These are phyloP conservation scores for Trametes polyzona DNA, from an alignment of 1,284 basidiomycete species.

Conservation along the genomic window DNA sequence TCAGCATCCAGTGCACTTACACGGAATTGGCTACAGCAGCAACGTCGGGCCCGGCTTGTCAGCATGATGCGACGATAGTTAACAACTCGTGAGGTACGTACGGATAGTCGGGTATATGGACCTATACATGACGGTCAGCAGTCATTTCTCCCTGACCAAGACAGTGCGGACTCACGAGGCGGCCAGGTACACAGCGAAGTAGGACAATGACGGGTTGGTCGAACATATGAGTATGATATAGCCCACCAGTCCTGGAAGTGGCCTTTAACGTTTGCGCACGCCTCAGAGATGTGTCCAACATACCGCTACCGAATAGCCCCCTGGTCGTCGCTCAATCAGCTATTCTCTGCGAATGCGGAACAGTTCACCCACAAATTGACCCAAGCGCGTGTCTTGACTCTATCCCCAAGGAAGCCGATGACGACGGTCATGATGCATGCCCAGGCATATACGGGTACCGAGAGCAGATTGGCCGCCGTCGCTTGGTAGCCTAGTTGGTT, in stretches of 20 bases:
- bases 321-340: neutral
- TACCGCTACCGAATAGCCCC: constrained; percentile 29
- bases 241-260: constrained; percentile 47
- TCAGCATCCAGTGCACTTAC: constrained; percentile 33
- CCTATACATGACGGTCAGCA: constrained; percentile 28
- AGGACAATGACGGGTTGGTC: constrained; percentile 46
- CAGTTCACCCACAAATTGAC: constrained; percentile 48
- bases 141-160: neutral
- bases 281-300: too few species aligned
- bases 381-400: constrained; percentile 46
- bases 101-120: constrained; percentile 53
- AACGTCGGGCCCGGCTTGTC: neutral
- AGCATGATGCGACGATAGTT: neutral
- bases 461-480: constrained; percentile 55
- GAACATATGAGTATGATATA: constrained; percentile 56
- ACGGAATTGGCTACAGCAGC: constrained; percentile 47
- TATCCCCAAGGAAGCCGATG: constrained; percentile 54
- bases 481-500: constrained; percentile 53
- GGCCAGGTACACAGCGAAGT: constrained; percentile 51
- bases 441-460: constrained; percentile 55
- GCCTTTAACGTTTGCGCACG: too few species aligned
- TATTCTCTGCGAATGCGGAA: neutral
- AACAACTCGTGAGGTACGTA: constrained; percentile 31
- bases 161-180: constrained; percentile 43
- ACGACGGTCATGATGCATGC: constrained; percentile 52